Evolutionary conservation across 2,329 filamentous ascomycete genomes (phyloP).

Genomic region (Fusarium sarcochroum): DNA sequence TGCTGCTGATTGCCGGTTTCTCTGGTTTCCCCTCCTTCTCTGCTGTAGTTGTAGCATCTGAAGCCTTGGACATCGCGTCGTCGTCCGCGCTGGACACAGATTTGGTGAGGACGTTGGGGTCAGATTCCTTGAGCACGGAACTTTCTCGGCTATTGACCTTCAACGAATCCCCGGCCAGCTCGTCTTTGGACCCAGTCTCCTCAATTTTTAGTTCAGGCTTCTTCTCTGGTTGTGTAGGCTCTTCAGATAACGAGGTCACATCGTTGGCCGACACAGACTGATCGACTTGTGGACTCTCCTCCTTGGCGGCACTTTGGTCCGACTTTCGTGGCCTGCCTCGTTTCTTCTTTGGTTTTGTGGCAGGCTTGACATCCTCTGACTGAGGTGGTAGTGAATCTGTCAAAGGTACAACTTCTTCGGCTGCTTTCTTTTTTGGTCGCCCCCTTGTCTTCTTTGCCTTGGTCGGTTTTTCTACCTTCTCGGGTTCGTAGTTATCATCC

Average conservation of each 20-base stretch:
- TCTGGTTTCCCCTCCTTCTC: slow-evolving; percentile 22
- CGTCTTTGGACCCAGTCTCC: slow-evolving; percentile 10
- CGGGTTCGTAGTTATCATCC: slow-evolving; percentile 27
- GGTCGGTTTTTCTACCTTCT: slow-evolving; percentile 28
- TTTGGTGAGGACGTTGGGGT: slow-evolving; percentile 6
- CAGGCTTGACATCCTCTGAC: slow-evolving; percentile 19
- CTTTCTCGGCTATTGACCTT: slow-evolving; percentile 12
- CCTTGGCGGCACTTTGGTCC: slow-evolving; percentile 36
- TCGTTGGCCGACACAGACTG: slow-evolving; percentile 5
- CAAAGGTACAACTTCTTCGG: slow-evolving; percentile 21
- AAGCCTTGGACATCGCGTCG: slow-evolving; percentile 3
- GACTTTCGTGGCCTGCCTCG: slow-evolving; percentile 61
- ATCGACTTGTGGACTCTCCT: slow-evolving; percentile 20
- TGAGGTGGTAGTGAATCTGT: slow-evolving; percentile 15
- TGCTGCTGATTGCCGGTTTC: slow-evolving; percentile 6
- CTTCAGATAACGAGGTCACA: slow-evolving; percentile 12
- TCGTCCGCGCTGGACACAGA: slow-evolving; percentile 9
- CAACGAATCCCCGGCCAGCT: slow-evolving; percentile 1
- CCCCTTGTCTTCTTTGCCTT: slow-evolving; percentile 52
- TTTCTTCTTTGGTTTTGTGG: slow-evolving; percentile 52
- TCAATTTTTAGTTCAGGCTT: slow-evolving; percentile 8
- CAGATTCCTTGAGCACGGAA: slow-evolving; percentile 27
- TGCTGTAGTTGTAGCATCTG: neutral
- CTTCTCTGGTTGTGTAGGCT: slow-evolving; percentile 11
- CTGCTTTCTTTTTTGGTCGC: slow-evolving; percentile 51